Evolutionary conservation across 305 asterid genomes (phyloP).

Genomic region (Euphrasia arctica): DNA sequence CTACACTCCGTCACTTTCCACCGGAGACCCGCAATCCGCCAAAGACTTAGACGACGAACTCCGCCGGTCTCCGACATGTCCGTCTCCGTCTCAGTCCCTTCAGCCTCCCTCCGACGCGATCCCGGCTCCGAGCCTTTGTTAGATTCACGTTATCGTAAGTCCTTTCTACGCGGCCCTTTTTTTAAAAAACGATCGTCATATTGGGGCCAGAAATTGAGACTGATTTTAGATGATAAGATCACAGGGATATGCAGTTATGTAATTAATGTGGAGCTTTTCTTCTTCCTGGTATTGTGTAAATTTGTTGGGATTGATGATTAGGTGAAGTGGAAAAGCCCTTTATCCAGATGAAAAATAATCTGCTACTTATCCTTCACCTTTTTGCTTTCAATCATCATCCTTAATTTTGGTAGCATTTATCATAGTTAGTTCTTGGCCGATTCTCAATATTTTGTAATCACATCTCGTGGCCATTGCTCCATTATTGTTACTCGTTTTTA

Average conservation of each 20-base stretch:
- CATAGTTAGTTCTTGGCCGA: slow-evolving; percentile 1
- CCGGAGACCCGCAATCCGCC: slow-evolving; percentile 29
- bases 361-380: not conserved
- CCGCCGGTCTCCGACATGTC: slow-evolving; percentile 48
- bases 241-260: not conserved
- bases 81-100: slow-evolving; percentile 38
- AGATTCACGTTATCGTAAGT: slow-evolving; percentile 69
- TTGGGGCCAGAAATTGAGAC: slow-evolving; percentile 11
- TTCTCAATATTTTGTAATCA: not conserved
- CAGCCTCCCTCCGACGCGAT: slow-evolving; percentile 46
- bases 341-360: slow-evolving; percentile 7
- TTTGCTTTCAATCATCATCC: not conserved
- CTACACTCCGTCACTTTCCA: slow-evolving; percentile 24
- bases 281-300: not conserved
- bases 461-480: slow-evolving; percentile 11
- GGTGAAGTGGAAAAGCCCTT: not conserved
- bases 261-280: too few species aligned
- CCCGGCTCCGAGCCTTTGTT: slow-evolving; percentile 50
- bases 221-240: slow-evolving; percentile 14
- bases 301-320: slow-evolving; percentile 19
- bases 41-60: slow-evolving; percentile 17
- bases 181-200: not conserved
- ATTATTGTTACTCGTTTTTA: not conserved
- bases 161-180: not conserved
- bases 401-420: not conserved